A percentile compares a stretch with the other conserved stretches of the same genome.
phyloP scores from a whole-genome alignment of 2,329 filamentous ascomycete genomes.

The Huntiella abstrusa region DNA sequence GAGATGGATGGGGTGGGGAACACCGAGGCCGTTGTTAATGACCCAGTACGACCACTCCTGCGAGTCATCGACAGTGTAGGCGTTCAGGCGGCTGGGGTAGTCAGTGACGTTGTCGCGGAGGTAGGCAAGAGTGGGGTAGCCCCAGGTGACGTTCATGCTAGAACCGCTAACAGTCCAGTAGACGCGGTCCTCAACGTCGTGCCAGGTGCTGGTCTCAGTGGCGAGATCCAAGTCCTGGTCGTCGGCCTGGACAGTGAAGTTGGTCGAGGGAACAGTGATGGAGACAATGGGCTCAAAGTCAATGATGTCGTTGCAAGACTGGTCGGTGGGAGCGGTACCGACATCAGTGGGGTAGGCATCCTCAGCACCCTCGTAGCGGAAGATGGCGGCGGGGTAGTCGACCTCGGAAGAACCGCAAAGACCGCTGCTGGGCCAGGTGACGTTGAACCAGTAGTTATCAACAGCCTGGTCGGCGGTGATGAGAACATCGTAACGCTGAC shows the following conservation, averaged over 20 bases:
- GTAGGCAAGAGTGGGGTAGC: slow-evolving; percentile 20
- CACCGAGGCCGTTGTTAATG: slow-evolving; percentile 15
- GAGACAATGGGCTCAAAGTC: slow-evolving; percentile 16
- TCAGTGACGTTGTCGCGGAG: slow-evolving; percentile 12
- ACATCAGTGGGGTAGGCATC: slow-evolving; percentile 15
- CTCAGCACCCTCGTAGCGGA: slow-evolving; percentile 20
- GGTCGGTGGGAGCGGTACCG: slow-evolving; percentile 16
- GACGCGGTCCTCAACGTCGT: slow-evolving; percentile 13
- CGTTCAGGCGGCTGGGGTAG: slow-evolving; percentile 13
- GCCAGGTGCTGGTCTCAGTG: slow-evolving; percentile 12
- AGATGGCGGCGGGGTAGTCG: slow-evolving; percentile 20
- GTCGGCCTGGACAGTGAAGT: slow-evolving; percentile 13
- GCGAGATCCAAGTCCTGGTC: slow-evolving; percentile 13
- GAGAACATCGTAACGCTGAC: slow-evolving; percentile 26
- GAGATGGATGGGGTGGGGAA: slow-evolving; percentile 29
- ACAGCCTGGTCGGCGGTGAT: slow-evolving; percentile 19
- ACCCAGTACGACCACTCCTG: slow-evolving; percentile 19
- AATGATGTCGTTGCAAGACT: slow-evolving; percentile 13
- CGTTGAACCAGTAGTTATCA: slow-evolving; percentile 20
- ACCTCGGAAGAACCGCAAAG: slow-evolving; percentile 18
- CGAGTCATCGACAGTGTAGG: slow-evolving; percentile 12
- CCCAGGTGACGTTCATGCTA: slow-evolving; percentile 22
- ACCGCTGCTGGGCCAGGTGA: slow-evolving; percentile 17
- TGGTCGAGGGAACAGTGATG: slow-evolving; percentile 14
- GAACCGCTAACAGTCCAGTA: slow-evolving; percentile 20